A percentile compares a stretch with the other conserved stretches of the same genome.
Conservation (phyloP, 768 basidiomycete species). For the Pisolithus microcarpus region DNA sequence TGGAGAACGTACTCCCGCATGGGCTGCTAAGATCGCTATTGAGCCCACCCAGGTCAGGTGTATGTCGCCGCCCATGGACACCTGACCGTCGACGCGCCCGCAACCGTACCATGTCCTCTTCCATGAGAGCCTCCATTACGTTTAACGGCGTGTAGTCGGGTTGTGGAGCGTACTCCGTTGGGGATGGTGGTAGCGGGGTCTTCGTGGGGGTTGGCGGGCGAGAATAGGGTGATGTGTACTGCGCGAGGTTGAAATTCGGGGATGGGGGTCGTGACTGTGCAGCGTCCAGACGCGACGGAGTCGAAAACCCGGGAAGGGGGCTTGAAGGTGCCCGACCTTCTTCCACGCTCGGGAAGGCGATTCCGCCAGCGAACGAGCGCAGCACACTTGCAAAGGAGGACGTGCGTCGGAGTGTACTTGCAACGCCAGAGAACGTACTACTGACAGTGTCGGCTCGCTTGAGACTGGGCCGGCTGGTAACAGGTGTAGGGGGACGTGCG, state of each 20-base stretch:
- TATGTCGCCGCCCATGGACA: conserved; percentile 36
- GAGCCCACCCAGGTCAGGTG: conserved; percentile 31
- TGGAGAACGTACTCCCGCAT: conserved; percentile 69
- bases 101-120: conserved; percentile 91
- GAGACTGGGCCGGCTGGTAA: conserved; percentile 40
- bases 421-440: conserved; percentile 52
- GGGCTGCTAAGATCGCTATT: conserved; percentile 53
- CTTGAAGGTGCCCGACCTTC: conserved; percentile 40
- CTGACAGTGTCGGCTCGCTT: conserved; percentile 58
- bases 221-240: conserved; percentile 73
- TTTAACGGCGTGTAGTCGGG: conserved; percentile 63
- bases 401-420: conserved; percentile 67
- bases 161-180: conserved; percentile 27
- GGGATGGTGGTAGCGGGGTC: conserved; percentile 25
- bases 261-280: conserved; percentile 66
- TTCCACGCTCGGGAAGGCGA: conserved; percentile 61
- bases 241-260: conserved; percentile 70
- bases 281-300: conserved; percentile 17
- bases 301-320: conserved; percentile 13
- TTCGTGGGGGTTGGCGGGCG: conserved; percentile 39
- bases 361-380: conserved; percentile 60
- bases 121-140: conserved; percentile 84
- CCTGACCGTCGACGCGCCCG: conserved; percentile 52
- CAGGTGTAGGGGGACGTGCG: conserved; percentile 41
- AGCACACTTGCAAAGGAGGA: conserved; percentile 76